Base-by-base conservation (phyloP, 2,329 filamentous ascomycete species). In the Neonectria magnoliae region DNA sequence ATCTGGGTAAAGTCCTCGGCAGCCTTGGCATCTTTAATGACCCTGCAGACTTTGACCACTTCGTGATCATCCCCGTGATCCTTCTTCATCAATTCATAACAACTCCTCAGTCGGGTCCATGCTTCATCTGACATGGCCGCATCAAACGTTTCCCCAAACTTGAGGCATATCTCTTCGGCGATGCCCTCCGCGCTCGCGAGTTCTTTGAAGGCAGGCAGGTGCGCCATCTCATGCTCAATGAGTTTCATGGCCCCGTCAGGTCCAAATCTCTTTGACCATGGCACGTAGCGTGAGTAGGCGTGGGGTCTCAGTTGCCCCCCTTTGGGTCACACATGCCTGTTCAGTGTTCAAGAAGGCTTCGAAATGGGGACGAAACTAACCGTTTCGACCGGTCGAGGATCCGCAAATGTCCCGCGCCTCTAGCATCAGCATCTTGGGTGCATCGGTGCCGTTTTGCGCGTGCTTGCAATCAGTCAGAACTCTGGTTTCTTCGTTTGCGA, bases 371-470 rank as follows among this genome's bases (percentile, higher is more conserved):
- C 9, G n/a, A 38, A 33, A 52, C 57, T 5, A 36, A 60, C 62
- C 62, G 47, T 64, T 64, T 45, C 62, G 51, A 16, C 62, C 62
- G 2, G 62, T 64, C 4, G 62, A 56, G 18, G 57, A 60, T 61
- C 62, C 62, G 33, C 62, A 64, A 45, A 64, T 52, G 44, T 64
- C 62, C 36, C 62, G 62, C 3, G 62, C 62, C 52, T 64, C 62
- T 1, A 64, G 62, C 27, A 64, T 52, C 14, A 64, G 57, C 25
- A 64, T 36, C 11, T 57, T 51, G 10, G 60, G 60, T 41, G 44
- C 44, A 20, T 31, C 20, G 13, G 62, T n/a, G 5, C 16, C 25
- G 27, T 51, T 31, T 57, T 54, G 41, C 27, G 38, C 51, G n/a
- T 60, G 33, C 57, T 56, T 41, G 5, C 20, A 4, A 41, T 47